phyloP scores from a whole-genome alignment of 2,329 filamentous ascomycete species.

The Alternaria sp. region DNA sequence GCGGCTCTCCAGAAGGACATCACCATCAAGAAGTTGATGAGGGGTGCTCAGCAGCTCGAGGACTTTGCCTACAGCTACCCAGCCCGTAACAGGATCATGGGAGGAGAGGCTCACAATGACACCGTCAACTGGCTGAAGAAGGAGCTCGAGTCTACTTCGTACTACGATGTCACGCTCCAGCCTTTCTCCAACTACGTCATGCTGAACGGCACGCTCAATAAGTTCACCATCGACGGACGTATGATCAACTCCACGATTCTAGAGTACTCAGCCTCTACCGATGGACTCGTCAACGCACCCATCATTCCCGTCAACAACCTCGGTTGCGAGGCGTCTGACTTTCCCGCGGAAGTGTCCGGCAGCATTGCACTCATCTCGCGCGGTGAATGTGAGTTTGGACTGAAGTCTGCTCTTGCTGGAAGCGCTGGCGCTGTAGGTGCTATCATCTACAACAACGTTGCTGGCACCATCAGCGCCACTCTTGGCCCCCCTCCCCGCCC shows the following conservation, averaged over 20 bases:
- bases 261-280: conserved; percentile 30
- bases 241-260: conserved; percentile 18
- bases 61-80: conserved; percentile 48
- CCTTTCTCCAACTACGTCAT: conserved; percentile 31
- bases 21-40: conserved; percentile 32
- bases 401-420: conserved; percentile 72
- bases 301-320: conserved; percentile 38
- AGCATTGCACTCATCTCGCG: conserved; percentile 74
- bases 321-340: conserved; percentile 60
- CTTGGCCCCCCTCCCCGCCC: conserved; percentile 66
- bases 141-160: conserved; percentile 35
- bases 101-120: conserved; percentile 47
- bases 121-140: conserved; percentile 49
- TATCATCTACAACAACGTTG: conserved; percentile 75
- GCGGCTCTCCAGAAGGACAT: conserved; percentile 37
- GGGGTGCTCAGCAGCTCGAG: conserved; percentile 42
- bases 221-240: conserved; percentile 27
- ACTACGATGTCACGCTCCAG: conserved; percentile 48
- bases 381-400: conserved; percentile 73
- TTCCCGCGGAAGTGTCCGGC: conserved; percentile 63
- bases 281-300: conserved; percentile 31
- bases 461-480: conserved; percentile 65
- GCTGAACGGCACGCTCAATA: conserved; percentile 27
- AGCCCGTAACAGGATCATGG: conserved; percentile 48
- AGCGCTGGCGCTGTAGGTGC: conserved; percentile 73